phyloP scores from a whole-genome alignment of 1,139 yeast genomes.

The Kluyveromyces marxianus region DNA sequence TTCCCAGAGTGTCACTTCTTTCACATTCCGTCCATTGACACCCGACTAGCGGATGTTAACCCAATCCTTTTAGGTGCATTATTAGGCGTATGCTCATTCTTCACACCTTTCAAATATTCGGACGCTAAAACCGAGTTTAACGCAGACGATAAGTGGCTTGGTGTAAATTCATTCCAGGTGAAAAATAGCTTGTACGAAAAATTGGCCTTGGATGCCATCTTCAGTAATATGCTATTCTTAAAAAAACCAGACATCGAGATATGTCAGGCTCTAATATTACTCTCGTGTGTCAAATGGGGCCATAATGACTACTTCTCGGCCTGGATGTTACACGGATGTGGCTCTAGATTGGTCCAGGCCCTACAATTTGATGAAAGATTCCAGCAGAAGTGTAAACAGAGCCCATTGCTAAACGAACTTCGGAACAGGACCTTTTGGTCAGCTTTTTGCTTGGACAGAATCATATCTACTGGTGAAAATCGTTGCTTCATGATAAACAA shows the following conservation, averaged over 20 bases:
- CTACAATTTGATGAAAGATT: slow-evolving; percentile 9
- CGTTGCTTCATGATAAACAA: slow-evolving; percentile 6
- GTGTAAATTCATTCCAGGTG: slow-evolving; percentile 8
- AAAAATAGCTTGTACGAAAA: slow-evolving; percentile 10
- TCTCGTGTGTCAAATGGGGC: slow-evolving; percentile 10
- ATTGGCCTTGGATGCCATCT: slow-evolving; percentile 10
- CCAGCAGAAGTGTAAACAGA: slow-evolving; percentile 3
- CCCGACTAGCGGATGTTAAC: slow-evolving; percentile 5
- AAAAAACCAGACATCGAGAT: slow-evolving; percentile 9
- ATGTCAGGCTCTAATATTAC: slow-evolving; percentile 8
- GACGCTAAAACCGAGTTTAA: neutral
- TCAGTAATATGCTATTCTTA: slow-evolving; percentile 5
- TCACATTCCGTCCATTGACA: slow-evolving; percentile 5
- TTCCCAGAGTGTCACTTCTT: slow-evolving; percentile 11
- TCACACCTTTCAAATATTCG: slow-evolving; percentile 4
- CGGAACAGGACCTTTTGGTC: slow-evolving; percentile 9
- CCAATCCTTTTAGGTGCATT: slow-evolving; percentile 10
- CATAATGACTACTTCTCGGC: slow-evolving; percentile 10
- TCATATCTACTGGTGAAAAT: slow-evolving; percentile 10
- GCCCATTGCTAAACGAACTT: slow-evolving; percentile 5
- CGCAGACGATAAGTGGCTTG: slow-evolving; percentile 10
- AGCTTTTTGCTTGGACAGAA: slow-evolving; percentile 9
- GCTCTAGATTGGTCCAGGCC: slow-evolving; percentile 10
- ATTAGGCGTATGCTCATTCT: slow-evolving; percentile 7
- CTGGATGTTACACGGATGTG: slow-evolving; percentile 13